phyloP scores from a whole-genome alignment of 352 stramenopile species.

The Globisporangium radiosum region DNA sequence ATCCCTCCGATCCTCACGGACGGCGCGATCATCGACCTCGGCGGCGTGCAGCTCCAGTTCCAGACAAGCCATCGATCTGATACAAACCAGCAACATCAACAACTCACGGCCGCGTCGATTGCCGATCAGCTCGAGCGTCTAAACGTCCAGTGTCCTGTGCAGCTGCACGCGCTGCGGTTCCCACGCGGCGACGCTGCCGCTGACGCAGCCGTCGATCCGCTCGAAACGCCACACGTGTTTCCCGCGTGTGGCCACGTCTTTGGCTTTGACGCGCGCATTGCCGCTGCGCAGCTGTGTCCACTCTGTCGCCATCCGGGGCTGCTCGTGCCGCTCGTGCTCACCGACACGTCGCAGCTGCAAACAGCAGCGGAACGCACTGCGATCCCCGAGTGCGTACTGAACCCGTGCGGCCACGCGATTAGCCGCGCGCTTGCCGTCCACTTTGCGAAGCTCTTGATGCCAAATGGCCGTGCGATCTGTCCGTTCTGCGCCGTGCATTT shows the following conservation, averaged over 20 bases:
- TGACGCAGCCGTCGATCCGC: conserved; percentile 39
- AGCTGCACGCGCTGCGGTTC: conserved; percentile 65
- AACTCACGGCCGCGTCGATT: conserved; percentile 34
- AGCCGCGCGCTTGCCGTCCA: conserved; percentile 54
- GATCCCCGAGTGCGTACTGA: conserved; percentile 75
- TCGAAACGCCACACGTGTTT: conserved; percentile 71
- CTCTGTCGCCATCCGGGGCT: conserved; percentile 58
- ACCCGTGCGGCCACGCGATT: conserved; percentile 78
- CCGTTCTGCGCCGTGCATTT: conserved; percentile 74
- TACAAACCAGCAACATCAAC: conserved; percentile 17
- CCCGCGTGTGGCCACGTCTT: conserved; percentile 76
- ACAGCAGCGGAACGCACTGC: conserved; percentile 44
- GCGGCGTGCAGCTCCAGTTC: conserved; percentile 73
- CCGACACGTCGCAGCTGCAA: conserved; percentile 70
- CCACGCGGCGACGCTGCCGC: conserved; percentile 15
- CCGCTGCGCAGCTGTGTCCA: conserved; percentile 46
- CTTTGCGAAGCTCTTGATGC: conserved; percentile 60
- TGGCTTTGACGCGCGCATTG: conserved; percentile 68
- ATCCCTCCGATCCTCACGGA: conserved; percentile 49
- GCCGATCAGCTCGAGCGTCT: conserved; percentile 57
- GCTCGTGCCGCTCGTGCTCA: conserved; percentile 62
- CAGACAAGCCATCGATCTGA: conserved; percentile 26
- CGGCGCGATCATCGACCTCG: conserved; percentile 69
- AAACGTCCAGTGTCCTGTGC: conserved; percentile 74
- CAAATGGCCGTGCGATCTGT: conserved; percentile 70